Base-by-base conservation (phyloP, 2,329 filamentous ascomycete genomes). In the Xylariomycetidae sp. region DNA sequence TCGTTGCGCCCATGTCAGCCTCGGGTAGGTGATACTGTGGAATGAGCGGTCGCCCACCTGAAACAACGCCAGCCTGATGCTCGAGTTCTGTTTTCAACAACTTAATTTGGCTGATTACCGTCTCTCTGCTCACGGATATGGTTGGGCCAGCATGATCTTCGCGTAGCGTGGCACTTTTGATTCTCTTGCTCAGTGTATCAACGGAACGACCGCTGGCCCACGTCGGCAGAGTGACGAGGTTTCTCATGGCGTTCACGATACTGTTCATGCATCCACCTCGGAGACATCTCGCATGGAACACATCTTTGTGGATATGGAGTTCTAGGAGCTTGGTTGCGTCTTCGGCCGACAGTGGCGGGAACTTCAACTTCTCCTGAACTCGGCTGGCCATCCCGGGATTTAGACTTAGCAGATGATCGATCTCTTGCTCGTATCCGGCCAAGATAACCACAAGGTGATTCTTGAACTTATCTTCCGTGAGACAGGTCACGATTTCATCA, bases 401-500 rank as follows among this genome's bases (percentile, higher is more conserved):
- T n/a, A 30, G 27, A 5, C 31, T 31, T n/a, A 45, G n/a, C 7
- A 45, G 9, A 10, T 30, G n/a, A 8, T 35, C 31, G 15, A 42
- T 42, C 5, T 38, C 33, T 6, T 30, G 5, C 2, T 27, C 26
- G 26, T 41, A 41, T 6, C 38, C 34, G 4, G 38, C 38, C 6
- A 37, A 27, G n/a, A 41, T 31, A 14, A 41, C 32, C 16, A 41
- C 34, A 13, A 37, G 22, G 6, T 35, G 34, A 17, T 30, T 32
- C 5, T 14, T 29, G 28, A 33, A 41, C 14, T 16, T 32, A 3
- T 37, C 34, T 16, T 37, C 20, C 1, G 34, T 41, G 10, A 41
- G 28, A 23, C 47, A 41, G 20, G 50, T 42, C 6, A 55, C 45
- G 8, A 59, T 36, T 36, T 61, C 56, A 12, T 50, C 49, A 6